Percentiles rank a stretch among this genome's conserved stretches.
Evolutionary conservation across 2,329 filamentous ascomycete genomes (phyloP).

Genomic region (Metarhizium sp.): DNA sequence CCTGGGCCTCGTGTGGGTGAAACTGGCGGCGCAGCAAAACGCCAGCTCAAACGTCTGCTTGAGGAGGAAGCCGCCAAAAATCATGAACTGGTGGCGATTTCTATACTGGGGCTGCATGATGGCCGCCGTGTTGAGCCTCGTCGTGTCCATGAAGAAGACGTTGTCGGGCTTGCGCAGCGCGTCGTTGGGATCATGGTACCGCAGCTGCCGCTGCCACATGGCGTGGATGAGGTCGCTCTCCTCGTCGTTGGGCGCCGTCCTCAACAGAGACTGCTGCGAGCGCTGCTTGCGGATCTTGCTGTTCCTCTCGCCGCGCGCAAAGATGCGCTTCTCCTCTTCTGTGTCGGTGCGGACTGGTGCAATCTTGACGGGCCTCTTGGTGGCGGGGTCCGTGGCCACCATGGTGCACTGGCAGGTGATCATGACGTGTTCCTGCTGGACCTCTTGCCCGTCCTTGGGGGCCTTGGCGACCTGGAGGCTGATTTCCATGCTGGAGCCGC

Average conservation of each 20-base stretch:
- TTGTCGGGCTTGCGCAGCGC: conserved; percentile 15
- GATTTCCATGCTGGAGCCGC: conserved; percentile 64
- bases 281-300: conserved; percentile 13
- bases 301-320: conserved; percentile 17
- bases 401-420: conserved; percentile 30
- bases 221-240: conserved; percentile 20
- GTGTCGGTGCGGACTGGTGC: conserved; percentile 16
- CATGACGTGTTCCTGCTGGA: conserved; percentile 31
- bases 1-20: conserved; percentile 20
- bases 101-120: conserved; percentile 22
- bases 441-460: conserved; percentile 42
- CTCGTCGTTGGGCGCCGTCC: conserved; percentile 17
- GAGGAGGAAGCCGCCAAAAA: conserved; percentile 20
- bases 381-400: conserved; percentile 18
- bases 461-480: conserved; percentile 65
- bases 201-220: conserved; percentile 19
- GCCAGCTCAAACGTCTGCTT: conserved; percentile 22
- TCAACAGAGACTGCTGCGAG: conserved; percentile 12
- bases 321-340: conserved; percentile 17
- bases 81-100: conserved; percentile 21
- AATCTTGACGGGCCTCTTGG: conserved; percentile 17
- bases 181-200: conserved; percentile 18
- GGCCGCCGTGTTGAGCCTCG: conserved; percentile 15
- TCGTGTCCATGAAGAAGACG: conserved; percentile 18
- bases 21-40: conserved; percentile 21